Evolutionary conservation across 352 stramenopile genomes (phyloP), one percentile per base, ranked within the genome.

Genomic region (Phytopythium kandeliae): DNA sequence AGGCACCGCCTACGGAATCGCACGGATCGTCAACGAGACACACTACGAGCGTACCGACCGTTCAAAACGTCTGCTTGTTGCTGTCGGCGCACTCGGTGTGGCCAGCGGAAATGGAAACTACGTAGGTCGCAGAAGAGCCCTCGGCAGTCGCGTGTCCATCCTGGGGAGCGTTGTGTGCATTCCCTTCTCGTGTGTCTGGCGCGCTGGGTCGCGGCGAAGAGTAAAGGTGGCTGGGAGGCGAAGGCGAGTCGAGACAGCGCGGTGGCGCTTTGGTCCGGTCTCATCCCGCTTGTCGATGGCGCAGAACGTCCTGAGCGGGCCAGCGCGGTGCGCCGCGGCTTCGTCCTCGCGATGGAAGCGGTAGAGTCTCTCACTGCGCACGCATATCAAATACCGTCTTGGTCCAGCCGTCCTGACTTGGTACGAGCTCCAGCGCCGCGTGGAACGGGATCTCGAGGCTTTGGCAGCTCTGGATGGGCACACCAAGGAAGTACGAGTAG

Each of bases 371-470:
- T 48, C 59, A 69, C 31, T 52, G 54, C 28, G 69, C 71, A 38
- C 75, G 80, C 50, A 92, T 81, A 49, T 88, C 86, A 78, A 88
- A 90, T 71, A 92, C 82, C 54, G 76, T 88, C 54, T 83, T 88
- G 50, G 67, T 92, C 82, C 82, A 92, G 50, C 78, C 74, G 41
- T 90, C 77, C 37, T 89, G 78, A 44, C 75, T 71, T 13, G 82
- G 82, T 60, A 92, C 75, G 51, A 92, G 77, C 62, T 92, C 82
- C 15, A 92, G 70, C 48, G 87, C 82, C 40, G 82, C 85, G 60
- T 92, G 82, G 63, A 92, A 92, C 3, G 82, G 82, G 51, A 92
- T 92, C 60, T 92, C 82, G 47, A 92, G 62, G 37, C 84, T 71
- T 2, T 76, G 65, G 56, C 77, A 87, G 50, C 67, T 84, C 61